Evolutionary conservation across 2,329 filamentous ascomycete genomes (phyloP), one percentile per base, ranked within the genome.

Genomic region (Thelonectria rubi): DNA sequence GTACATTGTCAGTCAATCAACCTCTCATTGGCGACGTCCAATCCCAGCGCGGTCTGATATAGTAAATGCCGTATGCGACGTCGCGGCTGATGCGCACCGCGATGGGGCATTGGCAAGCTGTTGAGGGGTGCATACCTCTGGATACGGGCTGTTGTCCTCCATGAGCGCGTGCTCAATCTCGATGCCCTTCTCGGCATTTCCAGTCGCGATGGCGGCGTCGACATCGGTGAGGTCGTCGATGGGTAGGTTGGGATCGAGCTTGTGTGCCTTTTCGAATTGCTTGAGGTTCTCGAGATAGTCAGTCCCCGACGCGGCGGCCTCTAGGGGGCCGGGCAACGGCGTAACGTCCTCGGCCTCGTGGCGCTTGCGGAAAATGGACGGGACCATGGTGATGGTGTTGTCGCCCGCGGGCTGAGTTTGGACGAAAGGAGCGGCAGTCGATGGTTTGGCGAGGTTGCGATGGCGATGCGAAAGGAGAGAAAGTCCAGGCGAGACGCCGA

Each of bases 111-210:
- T 14, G 21, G 10, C 21, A n/a, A 12, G 20, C 12, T 20, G 17
- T 18, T 39, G 40, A 18, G 5, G 45, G 21, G 18, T 20, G 46
- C 79, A 67, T 74, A 88, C 86, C 77, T 90, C 87, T 39, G 86
- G 86, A 70, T 90, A 90, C 2, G 88, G 88, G 49, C 87, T 90
- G 73, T 90, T 87, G 59, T 90, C 86, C 71, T 88, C 82, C 69
- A 88, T 79, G 60, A 85, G 76, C 48, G 85, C 84, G 67, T 84
- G 82, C 68, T 88, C 84, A 66, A 88, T 82, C 61, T 83, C 81
- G 51, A 84, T 75, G 56, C 84, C 84, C 73, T 85, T 84, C 67
- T 84, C 84, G 65, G 81, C 79, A 74, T 87, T 84, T 60, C 82
- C 80, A 2, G 81, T 82, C 43, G 81, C 76, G 47, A 88, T 79